Percentiles rank a stretch among this genome's conserved stretches.
phyloP scores from a whole-genome alignment of 257 asterid genomes.

The Nicotiana undulata region DNA sequence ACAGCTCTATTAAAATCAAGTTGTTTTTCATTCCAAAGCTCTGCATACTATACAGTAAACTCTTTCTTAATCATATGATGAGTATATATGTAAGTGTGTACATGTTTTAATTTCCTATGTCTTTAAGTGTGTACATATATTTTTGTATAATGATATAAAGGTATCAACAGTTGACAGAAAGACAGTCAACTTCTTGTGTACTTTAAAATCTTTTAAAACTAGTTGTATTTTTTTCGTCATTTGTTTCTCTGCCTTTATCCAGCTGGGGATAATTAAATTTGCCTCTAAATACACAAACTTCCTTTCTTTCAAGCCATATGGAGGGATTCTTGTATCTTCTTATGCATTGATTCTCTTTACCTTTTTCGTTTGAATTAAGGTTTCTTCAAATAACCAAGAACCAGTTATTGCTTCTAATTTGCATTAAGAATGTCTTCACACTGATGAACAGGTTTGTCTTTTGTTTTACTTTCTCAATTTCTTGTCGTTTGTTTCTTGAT shows the following conservation, averaged over 20 bases:
- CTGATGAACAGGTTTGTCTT: background rate
- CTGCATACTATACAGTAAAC: background rate
- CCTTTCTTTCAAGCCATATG: background rate
- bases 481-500: background rate
- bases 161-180: background rate
- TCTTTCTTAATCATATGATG: background rate
- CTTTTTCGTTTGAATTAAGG: background rate
- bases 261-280: background rate
- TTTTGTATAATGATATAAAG: background rate
- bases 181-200: background rate
- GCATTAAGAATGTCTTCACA: background rate
- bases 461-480: background rate
- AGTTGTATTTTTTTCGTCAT: background rate
- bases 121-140: background rate
- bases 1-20: background rate
- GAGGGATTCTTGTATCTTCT: background rate
- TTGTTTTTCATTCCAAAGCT: background rate
- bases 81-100: background rate
- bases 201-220: background rate
- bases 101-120: background rate
- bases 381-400: background rate
- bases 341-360: background rate
- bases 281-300: background rate
- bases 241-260: conserved; percentile 1
- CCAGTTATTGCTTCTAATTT: background rate